Percentiles rank a stretch among this genome's conserved stretches.
Conservation (phyloP, 306 rosid genomes). For the Dryas alaskensis region DNA sequence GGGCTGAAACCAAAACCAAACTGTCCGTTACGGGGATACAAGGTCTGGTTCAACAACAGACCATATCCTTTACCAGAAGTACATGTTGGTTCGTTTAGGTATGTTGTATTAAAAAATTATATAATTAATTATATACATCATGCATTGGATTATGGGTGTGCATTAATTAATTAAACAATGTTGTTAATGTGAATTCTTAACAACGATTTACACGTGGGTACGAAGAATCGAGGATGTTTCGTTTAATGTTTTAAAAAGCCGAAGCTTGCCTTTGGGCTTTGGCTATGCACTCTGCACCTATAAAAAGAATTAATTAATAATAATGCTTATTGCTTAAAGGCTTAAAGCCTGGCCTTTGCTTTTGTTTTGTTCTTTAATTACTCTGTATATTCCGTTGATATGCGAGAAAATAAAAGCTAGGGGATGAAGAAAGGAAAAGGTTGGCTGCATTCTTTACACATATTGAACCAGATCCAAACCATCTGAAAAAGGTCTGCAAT, state of each 20-base stretch:
- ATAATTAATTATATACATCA: not conserved
- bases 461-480: conserved; percentile 12
- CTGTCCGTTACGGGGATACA: not conserved
- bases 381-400: conserved; percentile 1
- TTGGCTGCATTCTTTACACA: not conserved
- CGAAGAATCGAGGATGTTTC: conserved; percentile 26
- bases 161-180: not conserved
- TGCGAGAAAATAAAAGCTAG: not conserved
- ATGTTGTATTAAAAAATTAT: not conserved
- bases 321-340: not conserved
- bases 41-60: not conserved
- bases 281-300: not conserved
- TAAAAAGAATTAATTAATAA: not conserved
- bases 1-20: not conserved
- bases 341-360: not conserved
- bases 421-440: not conserved
- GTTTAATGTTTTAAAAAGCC: not conserved
- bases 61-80: not conserved
- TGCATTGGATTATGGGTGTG: conserved; percentile 8
- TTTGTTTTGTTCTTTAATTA: not conserved
- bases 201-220: conserved; percentile 32
- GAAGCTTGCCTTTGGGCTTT: not conserved
- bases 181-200: not conserved
- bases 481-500: conserved; percentile 2
- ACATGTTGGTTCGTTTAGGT: conserved; percentile 18